phyloP scores from a whole-genome alignment of 208 protist species.

The Endotrypanum monterogeii region DNA sequence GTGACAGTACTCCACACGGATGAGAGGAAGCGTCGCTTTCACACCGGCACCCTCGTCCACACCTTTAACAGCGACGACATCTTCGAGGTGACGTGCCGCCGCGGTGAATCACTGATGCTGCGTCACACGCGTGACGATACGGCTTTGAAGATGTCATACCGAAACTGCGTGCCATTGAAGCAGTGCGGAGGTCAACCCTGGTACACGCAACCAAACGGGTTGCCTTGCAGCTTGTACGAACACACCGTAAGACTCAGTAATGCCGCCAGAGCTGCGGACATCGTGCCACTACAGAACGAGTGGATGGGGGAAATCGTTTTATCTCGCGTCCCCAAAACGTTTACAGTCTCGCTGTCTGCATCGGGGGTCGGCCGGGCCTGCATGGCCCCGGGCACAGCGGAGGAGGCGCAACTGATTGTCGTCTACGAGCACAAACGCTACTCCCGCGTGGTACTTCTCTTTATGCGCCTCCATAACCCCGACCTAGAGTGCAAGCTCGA shows the following conservation, averaged over 20 bases:
- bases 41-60: constrained; percentile 62
- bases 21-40: constrained; percentile 49
- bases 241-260: constrained; percentile 72
- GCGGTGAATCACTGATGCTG: constrained; percentile 31
- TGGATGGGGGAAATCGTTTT: constrained; percentile 70
- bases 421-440: constrained; percentile 71
- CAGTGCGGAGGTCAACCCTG: constrained; percentile 70
- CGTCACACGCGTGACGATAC: constrained; percentile 27
- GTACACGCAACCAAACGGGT: constrained; percentile 61
- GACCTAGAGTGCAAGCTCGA: constrained; percentile 21
- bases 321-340: constrained; percentile 16
- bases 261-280: constrained; percentile 16
- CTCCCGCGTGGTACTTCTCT: constrained; percentile 49
- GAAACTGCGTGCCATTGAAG: constrained; percentile 76
- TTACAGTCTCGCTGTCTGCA: constrained; percentile 19
- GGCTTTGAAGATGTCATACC: constrained; percentile 27
- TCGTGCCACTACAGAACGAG: constrained; percentile 60
- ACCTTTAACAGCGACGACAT: constrained; percentile 15
- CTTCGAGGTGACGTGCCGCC: constrained; percentile 29
- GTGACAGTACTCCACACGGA: constrained; percentile 61
- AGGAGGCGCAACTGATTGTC: constrained; percentile 31
- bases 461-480: constrained; percentile 32
- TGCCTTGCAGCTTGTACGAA: constrained; percentile 83
- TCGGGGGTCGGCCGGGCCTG: constrained; percentile 19
- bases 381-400: constrained; percentile 22